phyloP scores from a whole-genome alignment of 2,329 filamentous ascomycete genomes.

The Phyllosticta citrichinensis region DNA sequence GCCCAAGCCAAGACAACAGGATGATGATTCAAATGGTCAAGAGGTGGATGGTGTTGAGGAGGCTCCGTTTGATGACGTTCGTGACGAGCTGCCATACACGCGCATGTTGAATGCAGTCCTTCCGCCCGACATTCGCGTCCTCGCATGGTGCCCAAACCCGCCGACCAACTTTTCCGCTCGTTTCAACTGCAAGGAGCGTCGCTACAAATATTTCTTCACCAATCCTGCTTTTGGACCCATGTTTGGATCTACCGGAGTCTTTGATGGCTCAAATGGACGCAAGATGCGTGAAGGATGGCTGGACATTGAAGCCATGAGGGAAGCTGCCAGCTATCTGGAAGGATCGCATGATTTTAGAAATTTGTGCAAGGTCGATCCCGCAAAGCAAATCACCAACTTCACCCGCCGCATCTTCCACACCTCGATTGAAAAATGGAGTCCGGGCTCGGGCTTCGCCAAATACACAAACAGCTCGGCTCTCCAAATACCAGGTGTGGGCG shows the following conservation, averaged over 20 bases:
- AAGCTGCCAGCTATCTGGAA: constrained; percentile 68
- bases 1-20: constrained; percentile 15
- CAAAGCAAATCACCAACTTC: constrained; percentile 83
- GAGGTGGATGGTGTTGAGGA: not conserved
- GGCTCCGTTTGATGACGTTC: constrained; percentile 51
- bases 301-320: constrained; percentile 76
- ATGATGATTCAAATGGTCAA: constrained; percentile 8
- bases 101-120: constrained; percentile 77
- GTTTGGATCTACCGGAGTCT: constrained; percentile 44
- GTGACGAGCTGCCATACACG: constrained; percentile 76
- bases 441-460: constrained; percentile 7
- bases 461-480: not conserved
- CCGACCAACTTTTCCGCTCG: constrained; percentile 76
- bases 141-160: constrained; percentile 85
- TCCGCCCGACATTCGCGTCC: constrained; percentile 76
- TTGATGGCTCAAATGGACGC: constrained; percentile 19
- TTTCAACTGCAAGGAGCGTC: constrained; percentile 83
- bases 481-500: constrained; percentile 15
- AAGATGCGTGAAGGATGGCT: constrained; percentile 55
- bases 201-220: constrained; percentile 97
- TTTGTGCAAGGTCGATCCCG: constrained; percentile 86
- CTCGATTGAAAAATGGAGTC: constrained; percentile 48
- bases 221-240: constrained; percentile 74
- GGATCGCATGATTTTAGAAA: constrained; percentile 93
- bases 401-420: constrained; percentile 68